These are phyloP conservation scores for Cryptococcus sp. DNA, from an alignment of 1,284 basidiomycete genomes.

Conservation along the genomic window DNA sequence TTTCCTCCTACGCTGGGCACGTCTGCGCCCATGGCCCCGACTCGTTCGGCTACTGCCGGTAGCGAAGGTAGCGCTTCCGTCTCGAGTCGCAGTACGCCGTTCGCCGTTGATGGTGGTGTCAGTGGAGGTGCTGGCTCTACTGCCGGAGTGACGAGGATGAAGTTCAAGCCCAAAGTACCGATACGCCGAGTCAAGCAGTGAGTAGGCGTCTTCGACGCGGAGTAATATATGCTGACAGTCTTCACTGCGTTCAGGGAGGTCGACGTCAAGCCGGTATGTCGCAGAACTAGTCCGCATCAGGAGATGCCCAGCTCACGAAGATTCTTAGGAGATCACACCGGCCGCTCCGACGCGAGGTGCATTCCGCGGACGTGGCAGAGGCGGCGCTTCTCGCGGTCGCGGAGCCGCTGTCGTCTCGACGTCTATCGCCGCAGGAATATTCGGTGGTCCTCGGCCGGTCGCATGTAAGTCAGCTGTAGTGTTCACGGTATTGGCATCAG, in stretches of 20 bases:
- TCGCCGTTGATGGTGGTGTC: background rate
- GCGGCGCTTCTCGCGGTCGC: background rate
- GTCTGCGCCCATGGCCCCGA: background rate
- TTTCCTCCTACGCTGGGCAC: background rate
- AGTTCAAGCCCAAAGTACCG: constrained; percentile 52
- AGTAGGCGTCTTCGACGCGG: constrained; percentile 2
- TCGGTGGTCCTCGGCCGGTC: constrained; percentile 52
- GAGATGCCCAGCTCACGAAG: background rate
- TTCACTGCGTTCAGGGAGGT: constrained; percentile 19
- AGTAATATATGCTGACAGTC: background rate
- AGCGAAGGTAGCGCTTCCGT: constrained; percentile 6
- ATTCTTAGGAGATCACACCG: constrained; percentile 9
- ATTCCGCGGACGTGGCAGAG: constrained; percentile 1
- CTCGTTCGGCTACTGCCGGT: constrained; percentile 2
- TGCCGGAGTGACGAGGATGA: constrained; percentile 37
- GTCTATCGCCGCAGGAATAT: constrained; percentile 51
- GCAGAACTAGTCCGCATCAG: background rate
- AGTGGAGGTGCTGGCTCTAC: constrained; percentile 6
- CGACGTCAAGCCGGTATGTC: constrained; percentile 28
- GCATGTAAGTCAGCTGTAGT: constrained; percentile 26
- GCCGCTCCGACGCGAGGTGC: background rate
- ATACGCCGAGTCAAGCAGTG: constrained; percentile 36
- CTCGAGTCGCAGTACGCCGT: constrained; percentile 13
- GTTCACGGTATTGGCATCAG: background rate
- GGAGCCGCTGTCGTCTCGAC: constrained; percentile 56